Evolutionary conservation across 331 rosid species (phyloP).

Genomic region (Dryas integrifolia): DNA sequence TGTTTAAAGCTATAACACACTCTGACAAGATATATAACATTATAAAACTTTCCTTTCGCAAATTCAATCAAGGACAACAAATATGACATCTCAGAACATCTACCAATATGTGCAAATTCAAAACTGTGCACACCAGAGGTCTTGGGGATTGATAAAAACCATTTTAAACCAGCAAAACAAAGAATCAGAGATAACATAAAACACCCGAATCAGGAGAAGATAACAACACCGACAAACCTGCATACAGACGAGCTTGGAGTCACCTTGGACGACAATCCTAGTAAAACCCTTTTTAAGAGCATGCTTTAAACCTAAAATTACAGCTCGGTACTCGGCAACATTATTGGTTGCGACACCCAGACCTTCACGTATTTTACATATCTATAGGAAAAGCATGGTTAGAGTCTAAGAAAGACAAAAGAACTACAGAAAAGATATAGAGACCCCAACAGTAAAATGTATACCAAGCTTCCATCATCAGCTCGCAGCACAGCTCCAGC

Average conservation of each 20-base stretch:
- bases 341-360: slow-evolving; percentile 48
- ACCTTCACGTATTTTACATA: slow-evolving; percentile 87
- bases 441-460: slow-evolving; percentile 23
- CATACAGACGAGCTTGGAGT: slow-evolving; percentile 78
- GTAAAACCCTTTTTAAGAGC: slow-evolving; percentile 69
- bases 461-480: slow-evolving; percentile 74
- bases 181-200: not conserved
- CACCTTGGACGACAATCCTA: slow-evolving; percentile 60
- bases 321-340: slow-evolving; percentile 80
- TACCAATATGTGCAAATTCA: not conserved
- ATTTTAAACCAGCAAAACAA: not conserved
- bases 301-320: slow-evolving; percentile 68
- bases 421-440: slow-evolving; percentile 18
- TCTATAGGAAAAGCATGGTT: slow-evolving; percentile 47
- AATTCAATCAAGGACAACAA: too few species aligned
- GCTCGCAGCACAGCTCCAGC: slow-evolving; percentile 85
- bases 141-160: not conserved
- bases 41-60: too few species aligned
- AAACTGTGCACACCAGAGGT: not conserved
- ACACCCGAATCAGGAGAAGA: slow-evolving; percentile 14
- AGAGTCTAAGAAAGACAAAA: slow-evolving; percentile 13
- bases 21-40: too few species aligned
- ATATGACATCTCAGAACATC: not conserved
- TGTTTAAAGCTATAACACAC: not conserved
- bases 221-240: slow-evolving; percentile 56